Base-by-base conservation (phyloP, 768 basidiomycete genomes). In the Gautieria morchelliformis region DNA sequence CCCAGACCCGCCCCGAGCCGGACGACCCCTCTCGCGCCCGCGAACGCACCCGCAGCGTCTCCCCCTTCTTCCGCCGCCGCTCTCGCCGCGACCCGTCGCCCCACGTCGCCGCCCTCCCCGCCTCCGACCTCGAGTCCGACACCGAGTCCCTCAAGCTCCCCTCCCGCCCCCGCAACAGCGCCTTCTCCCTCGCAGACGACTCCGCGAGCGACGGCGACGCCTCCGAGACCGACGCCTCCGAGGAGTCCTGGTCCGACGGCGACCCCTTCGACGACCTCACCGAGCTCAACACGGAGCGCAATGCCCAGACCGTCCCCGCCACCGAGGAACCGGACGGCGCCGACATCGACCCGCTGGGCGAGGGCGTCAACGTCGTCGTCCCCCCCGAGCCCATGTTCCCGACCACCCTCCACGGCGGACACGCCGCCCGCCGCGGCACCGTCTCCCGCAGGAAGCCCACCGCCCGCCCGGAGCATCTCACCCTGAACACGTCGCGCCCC, bases 321-420 rank as follows among this genome's bases (percentile, higher is more conserved):
- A 68, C 68, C 2, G 69, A 69, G 46, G 86, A 87, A 53, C 74
- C 71, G 17, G 85, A 86, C 49, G 72, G 69, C 4, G 68, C 66
- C 40, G 71, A 78, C 41, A 66, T 78, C 55, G 93, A 94, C 69
- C 89, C 89, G 0, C 75, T 94, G 10, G 94, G 94, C 12, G 93
- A 96, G 70, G 94, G 92, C 56, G 87, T 91, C 19, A 93, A 93
- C 63, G 85, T 93, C 53, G 82, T 93, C 61, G 80, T 92, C 1
- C 87, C 90, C 0, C 85, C 81, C 4, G 87, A 90, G 61, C 88
- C 89, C 2, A 89, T 89, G 68, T 90, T 90, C 69, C 85, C 86
- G 17, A 78, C 78, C 35, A 87, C 85, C 5, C 77, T 89, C 49
- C 85, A 87, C 66, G 64, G 70, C 22, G 65, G 68, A 33, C 67